Base-by-base conservation (phyloP, 2,329 filamentous ascomycete genomes). In the Cladosporium sp. region DNA sequence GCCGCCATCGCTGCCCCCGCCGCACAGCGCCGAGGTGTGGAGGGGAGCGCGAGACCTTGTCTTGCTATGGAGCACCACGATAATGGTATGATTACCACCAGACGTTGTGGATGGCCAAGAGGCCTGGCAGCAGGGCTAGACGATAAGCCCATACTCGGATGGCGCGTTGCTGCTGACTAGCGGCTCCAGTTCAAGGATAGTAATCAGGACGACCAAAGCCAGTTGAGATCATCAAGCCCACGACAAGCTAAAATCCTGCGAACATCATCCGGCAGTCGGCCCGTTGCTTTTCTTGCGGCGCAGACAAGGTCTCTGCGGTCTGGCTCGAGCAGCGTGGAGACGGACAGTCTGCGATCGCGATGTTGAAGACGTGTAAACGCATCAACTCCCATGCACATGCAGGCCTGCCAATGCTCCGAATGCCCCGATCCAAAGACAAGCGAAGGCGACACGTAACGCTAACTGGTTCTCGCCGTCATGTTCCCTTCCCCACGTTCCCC, bases 1-100 rank as follows among this genome's bases (percentile, higher is more conserved):
- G 47, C 24, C 36, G 12, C 32, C 44, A 14, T 36, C 59, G 15
- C 11, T 52, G 1, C 26, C 59, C 34, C 60, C 52, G 34, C 60
- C 49, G 51, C 51, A 21, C 5, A 14, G 28, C 28, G 61, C 61
- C 61, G 61, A 64, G 51, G 61, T 64, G 61, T 64, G 61, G 61
- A 64, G 61, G 61, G 32, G 59, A 26, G 21, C 7, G 52, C 30
- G n/a, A 55, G 52, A 14, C 30, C 55, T 38, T 44, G 24, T 59
- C 26, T 38, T 47, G 57, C 18, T 44, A 24, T 15, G 21, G 38
- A 30, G 57, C 32, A 47, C 26, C 24, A n/a, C 41, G 57, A 41
- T 41, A 58, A 34, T 41, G 55, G 32, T 15, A 58, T 34, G 55
- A 58, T 58, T 24, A 15, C 55, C 55, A 58, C 55, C 12, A 28